Evolutionary conservation across 148 eudicot species (phyloP), one percentile per base, ranked within the genome.

Genomic region (Spergularia bocconei): DNA sequence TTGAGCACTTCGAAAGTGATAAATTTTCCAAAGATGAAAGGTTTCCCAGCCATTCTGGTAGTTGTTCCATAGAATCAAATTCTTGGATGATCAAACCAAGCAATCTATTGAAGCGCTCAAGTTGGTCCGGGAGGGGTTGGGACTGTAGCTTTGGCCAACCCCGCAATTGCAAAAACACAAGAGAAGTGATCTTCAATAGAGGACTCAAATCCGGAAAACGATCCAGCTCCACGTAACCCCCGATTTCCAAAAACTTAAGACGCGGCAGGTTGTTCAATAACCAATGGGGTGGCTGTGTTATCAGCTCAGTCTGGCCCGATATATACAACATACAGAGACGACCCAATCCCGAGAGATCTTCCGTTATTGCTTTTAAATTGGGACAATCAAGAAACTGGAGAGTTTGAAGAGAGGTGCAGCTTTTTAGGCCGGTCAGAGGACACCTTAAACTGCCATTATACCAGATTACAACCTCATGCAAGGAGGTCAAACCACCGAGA

Each of bases 1-100:
- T 69, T 2, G 15, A 7, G 72, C 72, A 69, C 0, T 13, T 0
- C 0, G 0, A 0, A 53, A 25, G 3, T 12, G 0, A 0, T 44
- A 53, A 70, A 0, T 0, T 0, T 54, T 4, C 7, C 20, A 70
- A 59, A 25, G 61, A 70, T 36, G 71, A 47, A 41, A 67, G 55
- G 33, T 70, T 54, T 53, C 21, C 44, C 0, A 54, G 20, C 73
- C 73, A 70, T 47, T 70, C 73, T 1, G 73, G 61, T 53, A 69
- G 58, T 11, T 13, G 2, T 70, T 53, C 61, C 19, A 70, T 13
- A 1, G 16, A 16, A 7, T 53, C 3, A 29, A 53, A 53, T 15
- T 8, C 1, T 23, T 0, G 0, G 25, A 70, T 25, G 1, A 0
- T 1, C 61, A 70, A 17, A 0, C n/a, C n/a, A n/a, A n/a, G 21